Base-by-base conservation (phyloP, 768 basidiomycete genomes). In the Auricularia heimuer region DNA sequence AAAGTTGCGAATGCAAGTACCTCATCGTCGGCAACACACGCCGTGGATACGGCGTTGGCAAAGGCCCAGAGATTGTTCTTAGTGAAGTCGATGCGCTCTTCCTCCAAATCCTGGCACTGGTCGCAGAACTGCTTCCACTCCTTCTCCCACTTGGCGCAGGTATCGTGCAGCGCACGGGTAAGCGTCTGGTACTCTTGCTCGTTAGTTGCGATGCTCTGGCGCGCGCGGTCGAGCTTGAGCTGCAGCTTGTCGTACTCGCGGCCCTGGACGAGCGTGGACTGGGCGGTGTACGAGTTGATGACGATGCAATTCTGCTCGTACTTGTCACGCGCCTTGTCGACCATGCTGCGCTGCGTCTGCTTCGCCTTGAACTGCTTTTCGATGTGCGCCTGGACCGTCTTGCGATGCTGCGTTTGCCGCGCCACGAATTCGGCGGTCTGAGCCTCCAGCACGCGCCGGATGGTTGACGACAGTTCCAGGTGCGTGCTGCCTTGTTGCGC, bases 81-180 rank as follows among this genome's bases (percentile, higher is more conserved):
- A 79, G 90, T 87, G 73, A 96, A 92, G 66, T 94, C 92, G 72
- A 95, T 77, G n/a, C 97, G 84, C 65, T 94, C 88, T 70, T 98
- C 94, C 71, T 99, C 97, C 62, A 97, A 77, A 77, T 99, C 97
- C 75, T 99, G 97, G 67, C 92, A 92, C 54, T 84, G 85, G 75
- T 99, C 97, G 72, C 93, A 95, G 76, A 97, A 98, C 2, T 78
- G 79, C 75, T 92, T 95, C 97, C 97, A 99, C 66, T 92, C 89
- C 67, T 82, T 80, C 72, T 97, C 94, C 97, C 96, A 98, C 71
- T 89, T 89, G 62, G 78, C 80, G 24, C 83, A 81, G 14, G 92
- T 96, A 62, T 92, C 90, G 68, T 85, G 83, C 47, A 97, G 75
- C 0, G 86, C 88, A 64, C 84, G 84, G 2, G 90, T 85, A 72